Evolutionary conservation across 2,329 filamentous ascomycete genomes (phyloP).

Genomic region (Fusarium tricinctum): DNA sequence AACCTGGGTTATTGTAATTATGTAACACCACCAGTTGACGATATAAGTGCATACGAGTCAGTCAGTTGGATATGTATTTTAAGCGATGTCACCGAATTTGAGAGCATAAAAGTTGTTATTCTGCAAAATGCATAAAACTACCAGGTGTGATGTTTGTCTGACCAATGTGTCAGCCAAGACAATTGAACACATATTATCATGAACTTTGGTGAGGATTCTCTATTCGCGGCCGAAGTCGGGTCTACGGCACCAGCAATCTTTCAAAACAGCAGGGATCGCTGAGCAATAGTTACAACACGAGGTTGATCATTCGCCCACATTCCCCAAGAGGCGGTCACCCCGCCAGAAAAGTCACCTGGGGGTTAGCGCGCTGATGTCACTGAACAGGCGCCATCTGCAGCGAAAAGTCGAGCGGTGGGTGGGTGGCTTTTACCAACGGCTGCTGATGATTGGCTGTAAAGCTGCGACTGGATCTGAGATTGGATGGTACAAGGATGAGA

Average conservation of each 20-base stretch:
- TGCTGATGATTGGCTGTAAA: constrained; percentile 27
- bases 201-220: constrained; percentile 16
- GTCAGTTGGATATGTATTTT: constrained; percentile 27
- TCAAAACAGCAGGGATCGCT: constrained; percentile 35
- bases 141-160: constrained; percentile 26
- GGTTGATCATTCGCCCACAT: constrained; percentile 38
- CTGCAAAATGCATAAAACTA: constrained; percentile 6
- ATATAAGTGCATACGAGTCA: constrained; percentile 22
- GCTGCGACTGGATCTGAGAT: constrained; percentile 37
- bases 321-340: constrained; percentile 19
- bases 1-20: constrained; percentile 29
- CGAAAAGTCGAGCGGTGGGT: constrained; percentile 22
- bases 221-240: constrained; percentile 39
- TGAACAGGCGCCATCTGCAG: constrained; percentile 17
- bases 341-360: constrained; percentile 32
- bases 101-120: constrained; percentile 17
- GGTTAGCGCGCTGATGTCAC: constrained; percentile 39
- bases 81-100: constrained; percentile 33
- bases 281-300: constrained; percentile 44
- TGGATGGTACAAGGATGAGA: constrained; percentile 18
- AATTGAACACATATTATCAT: constrained; percentile 24
- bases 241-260: constrained; percentile 13
- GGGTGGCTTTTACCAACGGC: constrained; percentile 26
- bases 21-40: constrained; percentile 35
- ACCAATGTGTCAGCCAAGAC: constrained; percentile 21